Base-by-base conservation (phyloP, 208 protist species). In the Crithidia brevicula region DNA sequence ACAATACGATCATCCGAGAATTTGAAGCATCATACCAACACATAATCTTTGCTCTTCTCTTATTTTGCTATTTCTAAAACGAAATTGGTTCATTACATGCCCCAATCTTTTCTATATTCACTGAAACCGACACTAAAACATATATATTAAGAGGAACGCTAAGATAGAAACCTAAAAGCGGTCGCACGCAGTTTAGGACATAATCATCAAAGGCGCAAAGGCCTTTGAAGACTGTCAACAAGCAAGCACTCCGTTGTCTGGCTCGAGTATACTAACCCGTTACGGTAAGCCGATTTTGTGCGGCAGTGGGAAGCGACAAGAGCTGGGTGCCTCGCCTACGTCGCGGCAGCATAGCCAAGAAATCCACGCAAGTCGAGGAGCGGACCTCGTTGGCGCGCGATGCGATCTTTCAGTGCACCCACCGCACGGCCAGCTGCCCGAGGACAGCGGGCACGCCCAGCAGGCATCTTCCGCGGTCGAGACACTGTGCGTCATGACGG, bases 241-340 rank as follows among this genome's bases (percentile, higher is more conserved):
- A 74, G 36, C 54, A 30, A 0, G 0, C 8, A 16, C 38, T 8
- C 9, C 69, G 9, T 20, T 18, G 45, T 70, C 77, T 83, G 15
- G 72, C 67, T 61, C 66, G 31, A 67, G 67, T 71, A 83, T 83
- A 83, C 72, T 80, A 83, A 79, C 78, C 73, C 56, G 23, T 43
- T 15, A 23, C 23, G 27, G 42, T 31, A 67, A 31, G 77, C 31
- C 34, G 54, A 69, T 61, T 46, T 56, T 27, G 20, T 45, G 22
- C 52, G n/a, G 43, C 67, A 63, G 49, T 45, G 73, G 73, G 67
- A 80, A 84, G 68, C 72, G 68, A 84, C 68, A 65, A 69, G 67
- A 61, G 66, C 67, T 40, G 36, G 36, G 15, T 40, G 8, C 36
- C 36, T 40, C 36, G 36, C 36, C 15, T 40, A 7, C 10, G 15